phyloP scores from a whole-genome alignment of 495 filamentous ascomycete genomes.

The Chaetomidium leptoderma region DNA sequence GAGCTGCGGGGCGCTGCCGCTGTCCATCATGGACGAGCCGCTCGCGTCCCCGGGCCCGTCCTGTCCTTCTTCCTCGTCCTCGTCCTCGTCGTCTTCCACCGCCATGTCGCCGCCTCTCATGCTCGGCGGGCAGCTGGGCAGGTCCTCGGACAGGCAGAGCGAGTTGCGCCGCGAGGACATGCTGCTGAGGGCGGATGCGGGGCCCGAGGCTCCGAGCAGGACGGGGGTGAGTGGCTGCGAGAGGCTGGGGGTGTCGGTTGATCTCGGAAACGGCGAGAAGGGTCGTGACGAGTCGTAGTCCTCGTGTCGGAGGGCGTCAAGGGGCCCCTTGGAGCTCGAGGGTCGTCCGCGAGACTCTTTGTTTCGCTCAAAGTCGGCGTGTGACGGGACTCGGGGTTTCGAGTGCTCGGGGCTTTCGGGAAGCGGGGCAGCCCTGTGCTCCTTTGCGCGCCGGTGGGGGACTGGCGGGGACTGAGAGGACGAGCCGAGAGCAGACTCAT shows the following conservation, averaged over 20 bases:
- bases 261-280: slow-evolving; percentile 3
- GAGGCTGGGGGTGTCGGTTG: slow-evolving; percentile 24
- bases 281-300: background rate
- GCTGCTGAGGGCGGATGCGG: slow-evolving; percentile 44
- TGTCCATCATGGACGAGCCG: slow-evolving; percentile 37
- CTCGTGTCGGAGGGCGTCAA: background rate
- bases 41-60: slow-evolving; percentile 6
- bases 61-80: slow-evolving; percentile 40
- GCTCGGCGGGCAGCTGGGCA: slow-evolving; percentile 43
- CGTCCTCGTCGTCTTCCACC: slow-evolving; percentile 25
- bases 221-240: slow-evolving; percentile 54
- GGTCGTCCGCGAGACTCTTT: slow-evolving; percentile 1
- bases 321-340: slow-evolving; percentile 8
- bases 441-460: slow-evolving; percentile 30
- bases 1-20: slow-evolving; percentile 71
- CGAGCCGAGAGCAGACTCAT: slow-evolving; percentile 50
- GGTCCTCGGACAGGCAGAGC: slow-evolving; percentile 50
- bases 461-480: slow-evolving; percentile 23
- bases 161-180: slow-evolving; percentile 55
- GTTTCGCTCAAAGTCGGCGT: slow-evolving; percentile 10
- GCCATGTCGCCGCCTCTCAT: slow-evolving; percentile 12
- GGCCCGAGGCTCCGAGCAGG: slow-evolving; percentile 44
- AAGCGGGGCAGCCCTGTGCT: slow-evolving; percentile 20
- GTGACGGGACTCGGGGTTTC: slow-evolving; percentile 3
- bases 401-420: slow-evolving; percentile 1